Conservation (phyloP, 306 rosid genomes). For the Trifolium subterraneum region DNA sequence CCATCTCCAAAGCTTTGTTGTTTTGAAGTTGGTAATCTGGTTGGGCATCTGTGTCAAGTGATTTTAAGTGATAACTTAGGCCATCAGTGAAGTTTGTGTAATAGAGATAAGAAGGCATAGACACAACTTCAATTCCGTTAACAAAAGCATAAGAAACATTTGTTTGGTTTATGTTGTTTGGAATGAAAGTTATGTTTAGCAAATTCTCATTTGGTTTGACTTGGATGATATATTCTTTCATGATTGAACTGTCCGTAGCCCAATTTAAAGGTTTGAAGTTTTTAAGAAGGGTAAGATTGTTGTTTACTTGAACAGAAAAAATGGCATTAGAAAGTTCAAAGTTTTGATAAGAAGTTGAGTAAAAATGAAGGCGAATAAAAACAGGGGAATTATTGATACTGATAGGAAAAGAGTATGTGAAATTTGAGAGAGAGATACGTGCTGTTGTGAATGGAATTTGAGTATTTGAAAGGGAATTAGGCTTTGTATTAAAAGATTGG, state of each 20-base stretch:
- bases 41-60: neutral
- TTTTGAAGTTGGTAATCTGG: neutral
- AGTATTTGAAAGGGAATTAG: neutral
- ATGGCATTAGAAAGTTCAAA: conserved; percentile 28
- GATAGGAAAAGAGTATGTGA: neutral
- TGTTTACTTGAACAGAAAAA: conserved; percentile 52
- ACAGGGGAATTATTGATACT: conserved; percentile 34
- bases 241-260: neutral
- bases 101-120: conserved; percentile 63
- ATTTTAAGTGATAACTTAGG: too few relatives aligned
- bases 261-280: conserved; percentile 44
- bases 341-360: neutral
- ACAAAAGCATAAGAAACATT: conserved; percentile 44
- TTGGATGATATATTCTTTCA: conserved; percentile 45
- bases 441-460: neutral
- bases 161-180: neutral
- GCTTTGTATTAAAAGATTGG: neutral
- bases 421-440: conserved; percentile 33
- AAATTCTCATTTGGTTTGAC: conserved; percentile 16
- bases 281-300: conserved; percentile 40
- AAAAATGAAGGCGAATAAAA: conserved; percentile 55
- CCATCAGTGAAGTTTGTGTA: conserved; percentile 3
- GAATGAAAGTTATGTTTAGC: conserved; percentile 52
- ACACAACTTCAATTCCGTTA: conserved; percentile 67
- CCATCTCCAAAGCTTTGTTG: neutral